These are phyloP conservation scores for Linum lewisii DNA, from an alignment of 345 rosid species.

Conservation along the genomic window DNA sequence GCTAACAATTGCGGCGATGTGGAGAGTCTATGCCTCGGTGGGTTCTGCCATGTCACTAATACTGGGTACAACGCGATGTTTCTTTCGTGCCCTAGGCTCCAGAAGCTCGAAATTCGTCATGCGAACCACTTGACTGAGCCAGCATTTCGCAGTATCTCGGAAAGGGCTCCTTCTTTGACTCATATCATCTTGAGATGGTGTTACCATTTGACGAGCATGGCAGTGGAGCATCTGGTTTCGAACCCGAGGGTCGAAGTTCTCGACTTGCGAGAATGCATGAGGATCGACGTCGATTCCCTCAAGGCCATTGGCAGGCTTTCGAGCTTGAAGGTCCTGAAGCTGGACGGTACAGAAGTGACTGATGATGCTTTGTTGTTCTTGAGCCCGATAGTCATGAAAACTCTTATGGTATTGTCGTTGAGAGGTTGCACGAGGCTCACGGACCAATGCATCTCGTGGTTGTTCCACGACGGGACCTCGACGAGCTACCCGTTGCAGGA, in stretches of 20 bases:
- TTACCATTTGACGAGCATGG: slow-evolving; percentile 58
- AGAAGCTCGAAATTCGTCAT: slow-evolving; percentile 61
- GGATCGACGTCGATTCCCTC: slow-evolving; percentile 62
- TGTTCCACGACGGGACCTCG: slow-evolving; percentile 50
- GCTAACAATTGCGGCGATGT: slow-evolving; percentile 66
- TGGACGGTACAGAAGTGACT: slow-evolving; percentile 60
- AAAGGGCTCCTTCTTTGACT: slow-evolving; percentile 59
- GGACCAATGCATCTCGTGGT: slow-evolving; percentile 49
- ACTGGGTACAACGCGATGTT: slow-evolving; percentile 71
- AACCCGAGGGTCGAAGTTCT: slow-evolving; percentile 50
- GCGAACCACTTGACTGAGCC: slow-evolving; percentile 68
- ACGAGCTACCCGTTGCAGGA: slow-evolving; percentile 49
- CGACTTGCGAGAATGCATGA: slow-evolving; percentile 71
- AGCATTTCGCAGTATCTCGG: slow-evolving; percentile 74
- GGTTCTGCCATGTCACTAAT: slow-evolving; percentile 84
- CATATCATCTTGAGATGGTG: slow-evolving; percentile 88
- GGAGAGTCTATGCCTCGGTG: slow-evolving; percentile 82
- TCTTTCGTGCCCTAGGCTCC: slow-evolving; percentile 71
- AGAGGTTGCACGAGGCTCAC: slow-evolving; percentile 86
- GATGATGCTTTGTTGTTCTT: slow-evolving; percentile 53
- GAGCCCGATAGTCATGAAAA: slow-evolving; percentile 36
- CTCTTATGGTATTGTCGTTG: slow-evolving; percentile 60
- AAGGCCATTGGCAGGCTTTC: slow-evolving; percentile 48
- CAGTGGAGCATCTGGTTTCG: slow-evolving; percentile 44
- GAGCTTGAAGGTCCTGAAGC: slow-evolving; percentile 41